Percentiles rank a stretch among this genome's conserved stretches.
Evolutionary conservation across 1,139 yeast species (phyloP).

Genomic region (Kodamaea suecica): DNA sequence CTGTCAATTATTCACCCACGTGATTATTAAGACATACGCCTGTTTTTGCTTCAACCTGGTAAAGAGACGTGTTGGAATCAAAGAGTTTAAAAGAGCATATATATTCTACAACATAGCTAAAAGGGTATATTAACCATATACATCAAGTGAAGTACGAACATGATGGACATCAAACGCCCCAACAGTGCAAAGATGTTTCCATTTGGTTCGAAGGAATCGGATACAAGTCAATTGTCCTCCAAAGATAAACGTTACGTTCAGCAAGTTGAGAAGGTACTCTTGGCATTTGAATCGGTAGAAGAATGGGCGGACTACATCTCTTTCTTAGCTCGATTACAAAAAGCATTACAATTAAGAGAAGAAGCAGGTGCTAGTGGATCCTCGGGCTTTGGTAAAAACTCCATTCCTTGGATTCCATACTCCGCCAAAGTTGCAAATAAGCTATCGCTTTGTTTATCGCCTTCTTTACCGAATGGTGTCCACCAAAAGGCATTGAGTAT

Average conservation of each 20-base stretch:
- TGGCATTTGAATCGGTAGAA: slow-evolving; percentile 76
- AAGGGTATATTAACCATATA: too few species aligned
- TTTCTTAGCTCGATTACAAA: slow-evolving; percentile 72
- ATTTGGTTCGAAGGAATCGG: neutral
- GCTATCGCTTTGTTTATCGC: slow-evolving; percentile 66
- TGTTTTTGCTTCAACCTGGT: too few species aligned
- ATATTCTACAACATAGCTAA: neutral
- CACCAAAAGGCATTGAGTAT: slow-evolving; percentile 84
- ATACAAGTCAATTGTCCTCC: slow-evolving; percentile 26
- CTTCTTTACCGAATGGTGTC: slow-evolving; percentile 88
- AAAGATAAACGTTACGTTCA: slow-evolving; percentile 68
- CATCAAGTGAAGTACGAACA: neutral
- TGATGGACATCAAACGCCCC: neutral
- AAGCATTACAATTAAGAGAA: slow-evolving; percentile 50
- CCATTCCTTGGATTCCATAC: slow-evolving; percentile 42
- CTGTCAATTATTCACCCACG: too few species aligned
- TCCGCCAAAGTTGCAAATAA: slow-evolving; percentile 44
- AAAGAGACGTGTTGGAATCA: neutral
- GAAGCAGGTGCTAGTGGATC: slow-evolving; percentile 17
- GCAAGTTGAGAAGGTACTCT: slow-evolving; percentile 69
- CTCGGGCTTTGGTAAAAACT: slow-evolving; percentile 34
- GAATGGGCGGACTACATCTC: slow-evolving; percentile 99
- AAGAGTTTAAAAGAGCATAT: too few species aligned
- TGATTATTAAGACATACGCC: too few species aligned
- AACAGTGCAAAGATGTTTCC: neutral